Evolutionary conservation across 805 yeast genomes (phyloP), one percentile per base, ranked within the genome.

Genomic region (Saccharomycopsis babjevae): DNA sequence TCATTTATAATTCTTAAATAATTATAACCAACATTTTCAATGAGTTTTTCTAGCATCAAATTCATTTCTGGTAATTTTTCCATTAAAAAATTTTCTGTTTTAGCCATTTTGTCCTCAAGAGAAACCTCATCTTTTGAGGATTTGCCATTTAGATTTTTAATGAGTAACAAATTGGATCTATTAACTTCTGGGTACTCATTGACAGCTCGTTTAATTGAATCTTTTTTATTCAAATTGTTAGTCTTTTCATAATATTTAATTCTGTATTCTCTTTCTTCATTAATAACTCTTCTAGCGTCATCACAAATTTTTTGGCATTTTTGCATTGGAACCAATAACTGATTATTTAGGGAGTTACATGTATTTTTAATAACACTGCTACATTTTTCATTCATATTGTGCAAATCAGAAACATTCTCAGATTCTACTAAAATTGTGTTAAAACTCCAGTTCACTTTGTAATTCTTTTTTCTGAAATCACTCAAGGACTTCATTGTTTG

Each of bases 261-360:
- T 34, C 64, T 56, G 15, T 50, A 59, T n/a, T 59, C 58, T 18
- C 64, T 56, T 18, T 59, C 62, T 34, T 62, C 59, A 55, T 62
- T 62, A 15, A 59, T 59, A 8, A 54, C 28, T 8, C 32, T 55
- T 43, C 62, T 38, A 3, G 60, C 39, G 11, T 56, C 30, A 32
- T 59, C 59, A 57, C 64, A 62, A 10, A 57, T 28, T 18, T 46
- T 43, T 20, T 59, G 43, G 25, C 55, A 56, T 15, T 20, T 18
- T 8, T 52, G 25, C 43, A 61, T 18, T 42, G 59, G 59, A 15
- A 32, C 40, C 3, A 61, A 32, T 8, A 61, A 42, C 7, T 61
- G 30, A 39, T 61, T 59, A 6, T 59, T 46, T 16, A 62, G 22
- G 8, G 55, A 15, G 15, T 40, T 38, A 38, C 43, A 43, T 3